Percentiles rank a stretch among this genome's conserved stretches.
Evolutionary conservation across 495 filamentous ascomycete genomes (phyloP).

Genomic region (Daldinia decipiens): DNA sequence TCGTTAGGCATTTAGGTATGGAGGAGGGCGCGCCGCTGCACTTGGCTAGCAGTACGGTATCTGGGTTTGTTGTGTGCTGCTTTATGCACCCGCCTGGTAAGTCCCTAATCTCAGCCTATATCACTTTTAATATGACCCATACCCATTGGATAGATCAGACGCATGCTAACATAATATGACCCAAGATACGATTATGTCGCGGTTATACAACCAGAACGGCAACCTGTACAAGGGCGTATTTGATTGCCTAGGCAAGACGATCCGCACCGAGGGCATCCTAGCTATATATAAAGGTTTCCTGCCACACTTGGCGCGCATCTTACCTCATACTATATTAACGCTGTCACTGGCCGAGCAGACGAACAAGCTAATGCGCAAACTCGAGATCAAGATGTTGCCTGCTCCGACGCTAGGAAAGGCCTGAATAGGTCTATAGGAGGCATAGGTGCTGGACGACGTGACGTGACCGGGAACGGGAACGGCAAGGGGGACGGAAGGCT

Average conservation of each 20-base stretch:
- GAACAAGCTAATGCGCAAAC: slow-evolving; percentile 83
- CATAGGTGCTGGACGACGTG: neutral
- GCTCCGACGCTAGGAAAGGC: slow-evolving; percentile 45
- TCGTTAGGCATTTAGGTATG: slow-evolving; percentile 84
- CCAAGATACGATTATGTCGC: slow-evolving; percentile 95
- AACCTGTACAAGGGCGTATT: slow-evolving; percentile 93
- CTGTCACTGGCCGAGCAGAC: slow-evolving; percentile 96
- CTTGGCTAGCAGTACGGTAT: slow-evolving; percentile 85
- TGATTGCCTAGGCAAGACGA: slow-evolving; percentile 90
- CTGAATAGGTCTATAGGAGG: slow-evolving; percentile 1
- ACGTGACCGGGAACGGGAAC: neutral
- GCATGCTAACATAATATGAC: slow-evolving; percentile 18
- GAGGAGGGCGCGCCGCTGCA: slow-evolving; percentile 91
- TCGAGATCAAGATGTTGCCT: slow-evolving; percentile 74
- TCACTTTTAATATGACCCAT: neutral
- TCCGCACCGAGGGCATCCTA: slow-evolving; percentile 88
- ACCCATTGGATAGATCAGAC: neutral
- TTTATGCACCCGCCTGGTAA: slow-evolving; percentile 97
- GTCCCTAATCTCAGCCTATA: slow-evolving; percentile 24
- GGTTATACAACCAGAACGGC: slow-evolving; percentile 98
- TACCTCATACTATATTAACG: slow-evolving; percentile 94
- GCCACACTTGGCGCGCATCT: slow-evolving; percentile 91
- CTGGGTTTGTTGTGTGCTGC: slow-evolving; percentile 95
- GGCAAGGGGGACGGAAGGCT: neutral
- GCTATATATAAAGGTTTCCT: slow-evolving; percentile 99